Evolutionary conservation across 805 yeast species (phyloP).

Genomic region (Yarrowia sp.): DNA sequence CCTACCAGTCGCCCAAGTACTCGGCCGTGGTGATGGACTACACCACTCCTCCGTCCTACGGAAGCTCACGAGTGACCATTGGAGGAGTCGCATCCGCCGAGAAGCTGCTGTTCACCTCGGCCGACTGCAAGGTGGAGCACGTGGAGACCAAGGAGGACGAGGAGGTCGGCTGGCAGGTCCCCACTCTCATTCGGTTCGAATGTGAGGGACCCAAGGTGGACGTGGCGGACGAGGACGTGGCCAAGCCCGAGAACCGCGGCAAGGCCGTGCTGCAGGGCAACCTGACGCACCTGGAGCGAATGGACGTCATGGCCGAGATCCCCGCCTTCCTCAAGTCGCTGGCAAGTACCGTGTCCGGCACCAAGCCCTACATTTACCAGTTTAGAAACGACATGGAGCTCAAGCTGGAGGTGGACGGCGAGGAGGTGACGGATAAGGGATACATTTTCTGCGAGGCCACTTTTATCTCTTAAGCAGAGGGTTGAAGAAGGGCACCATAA

Average conservation of each 20-base stretch:
- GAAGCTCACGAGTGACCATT: conserved; percentile 70
- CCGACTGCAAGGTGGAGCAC: conserved; percentile 65
- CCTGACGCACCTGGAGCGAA: conserved; percentile 71
- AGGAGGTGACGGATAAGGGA: conserved; percentile 53
- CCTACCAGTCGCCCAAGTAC: conserved; percentile 73
- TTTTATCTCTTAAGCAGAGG: conserved; percentile 51
- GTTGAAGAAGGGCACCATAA: neutral
- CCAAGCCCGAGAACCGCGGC: conserved; percentile 38
- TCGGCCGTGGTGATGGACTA: conserved; percentile 91
- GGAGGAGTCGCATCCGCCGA: conserved; percentile 70
- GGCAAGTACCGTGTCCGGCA: conserved; percentile 91
- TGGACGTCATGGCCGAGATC: conserved; percentile 96
- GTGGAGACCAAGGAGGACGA: conserved; percentile 53
- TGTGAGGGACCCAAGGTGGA: conserved; percentile 51
- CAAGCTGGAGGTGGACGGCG: conserved; percentile 44
- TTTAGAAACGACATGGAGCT: conserved; percentile 65
- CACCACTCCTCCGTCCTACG: conserved; percentile 90
- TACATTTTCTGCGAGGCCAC: conserved; percentile 76
- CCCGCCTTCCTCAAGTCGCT: conserved; percentile 92
- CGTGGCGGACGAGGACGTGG: conserved; percentile 44
- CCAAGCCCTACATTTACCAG: conserved; percentile 96
- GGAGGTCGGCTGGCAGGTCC: conserved; percentile 90
- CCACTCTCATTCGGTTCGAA: conserved; percentile 61
- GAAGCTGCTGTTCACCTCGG: conserved; percentile 62
- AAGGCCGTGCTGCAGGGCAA: conserved; percentile 58